These are phyloP conservation scores for Fragaria vesca DNA, from an alignment of 306 rosid genomes.

Conservation along the genomic window DNA sequence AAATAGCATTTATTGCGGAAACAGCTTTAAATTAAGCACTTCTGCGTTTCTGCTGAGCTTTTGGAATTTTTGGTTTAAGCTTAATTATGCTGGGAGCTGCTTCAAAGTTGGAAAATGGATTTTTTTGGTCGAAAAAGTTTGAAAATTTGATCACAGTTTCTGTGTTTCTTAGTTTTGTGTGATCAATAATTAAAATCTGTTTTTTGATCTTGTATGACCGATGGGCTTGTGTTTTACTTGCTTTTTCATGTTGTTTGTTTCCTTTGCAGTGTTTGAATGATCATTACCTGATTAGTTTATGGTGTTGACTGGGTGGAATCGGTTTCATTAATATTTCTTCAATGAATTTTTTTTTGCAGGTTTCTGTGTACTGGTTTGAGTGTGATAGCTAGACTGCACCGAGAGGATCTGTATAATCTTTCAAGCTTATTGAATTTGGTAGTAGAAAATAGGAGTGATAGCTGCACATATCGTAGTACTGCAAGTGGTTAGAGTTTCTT, in stretches of 20 bases:
- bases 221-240: not conserved
- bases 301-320: not conserved
- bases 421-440: slow-evolving; percentile 2
- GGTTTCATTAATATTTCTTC: not conserved
- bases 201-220: not conserved
- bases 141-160: not conserved
- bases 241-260: not conserved
- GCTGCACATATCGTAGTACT: slow-evolving; percentile 16
- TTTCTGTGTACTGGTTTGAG: not conserved
- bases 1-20: not conserved
- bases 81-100: not conserved
- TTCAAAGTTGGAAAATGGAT: not conserved
- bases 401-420: not conserved
- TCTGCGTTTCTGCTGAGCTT: not conserved
- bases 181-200: not conserved
- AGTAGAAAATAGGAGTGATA: slow-evolving; percentile 21
- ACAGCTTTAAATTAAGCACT: not conserved
- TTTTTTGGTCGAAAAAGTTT: not conserved
- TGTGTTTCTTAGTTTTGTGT: not conserved
- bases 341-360: slow-evolving; percentile 10
- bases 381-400: slow-evolving; percentile 9
- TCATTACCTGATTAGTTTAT: not conserved
- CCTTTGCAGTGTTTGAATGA: not conserved
- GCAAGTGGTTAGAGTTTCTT: slow-evolving; percentile 13
- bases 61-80: not conserved